Conservation (phyloP, 495 filamentous ascomycete genomes). For the Talaromyces thailandensis region DNA sequence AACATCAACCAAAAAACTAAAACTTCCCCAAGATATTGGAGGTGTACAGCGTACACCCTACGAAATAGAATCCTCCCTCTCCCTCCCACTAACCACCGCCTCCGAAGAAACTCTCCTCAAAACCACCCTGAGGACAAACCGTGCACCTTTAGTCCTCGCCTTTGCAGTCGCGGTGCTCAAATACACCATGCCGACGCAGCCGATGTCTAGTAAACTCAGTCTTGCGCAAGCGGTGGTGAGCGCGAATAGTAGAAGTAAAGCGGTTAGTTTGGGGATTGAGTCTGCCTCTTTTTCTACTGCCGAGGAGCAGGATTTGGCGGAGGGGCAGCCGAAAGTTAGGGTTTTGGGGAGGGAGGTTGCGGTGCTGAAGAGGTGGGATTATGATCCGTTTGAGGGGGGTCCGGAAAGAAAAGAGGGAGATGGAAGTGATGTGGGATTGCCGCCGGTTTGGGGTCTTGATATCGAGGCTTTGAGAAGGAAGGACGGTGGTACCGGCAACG, state of each 20-base stretch:
- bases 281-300: conserved; percentile 58
- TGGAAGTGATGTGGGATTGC: conserved; percentile 26
- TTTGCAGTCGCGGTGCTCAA: conserved; percentile 67
- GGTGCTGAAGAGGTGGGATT: conserved; percentile 69
- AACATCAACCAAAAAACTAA: conserved; percentile 16
- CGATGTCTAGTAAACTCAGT: conserved; percentile 69
- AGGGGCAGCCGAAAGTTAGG: conserved; percentile 61
- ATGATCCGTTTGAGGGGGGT: conserved; percentile 50
- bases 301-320: conserved; percentile 63
- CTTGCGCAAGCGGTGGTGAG: conserved; percentile 73
- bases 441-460: conserved; percentile 71
- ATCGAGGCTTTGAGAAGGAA: conserved; percentile 50
- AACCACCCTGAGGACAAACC: conserved; percentile 60
- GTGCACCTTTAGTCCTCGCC: conserved; percentile 72
- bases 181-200: conserved; percentile 76
- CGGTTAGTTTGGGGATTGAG: conserved; percentile 63
- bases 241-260: conserved; percentile 65
- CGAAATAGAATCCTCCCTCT: conserved; percentile 55
- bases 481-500: neutral
- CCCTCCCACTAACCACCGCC: conserved; percentile 42
- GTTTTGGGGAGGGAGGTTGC: conserved; percentile 64
- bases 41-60: conserved; percentile 32
- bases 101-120: conserved; percentile 50
- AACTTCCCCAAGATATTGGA: conserved; percentile 1
- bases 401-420: conserved; percentile 12